Percentiles rank a stretch among this genome's conserved stretches.
phyloP scores from a whole-genome alignment of 2,329 filamentous ascomycete species.

The Fusarium sp. region DNA sequence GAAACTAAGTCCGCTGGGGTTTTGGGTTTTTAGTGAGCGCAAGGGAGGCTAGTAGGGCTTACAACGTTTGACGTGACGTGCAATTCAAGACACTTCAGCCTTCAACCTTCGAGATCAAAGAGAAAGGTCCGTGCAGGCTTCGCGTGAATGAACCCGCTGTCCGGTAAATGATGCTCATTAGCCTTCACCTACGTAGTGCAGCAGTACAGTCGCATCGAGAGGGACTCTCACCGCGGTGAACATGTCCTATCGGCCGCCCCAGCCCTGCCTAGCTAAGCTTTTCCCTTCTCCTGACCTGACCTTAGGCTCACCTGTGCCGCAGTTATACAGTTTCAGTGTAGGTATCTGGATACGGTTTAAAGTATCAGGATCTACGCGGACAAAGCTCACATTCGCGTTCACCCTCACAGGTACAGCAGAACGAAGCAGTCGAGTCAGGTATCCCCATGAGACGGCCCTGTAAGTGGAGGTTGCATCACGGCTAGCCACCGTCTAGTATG shows the following conservation, averaged over 20 bases:
- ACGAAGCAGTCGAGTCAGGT: conserved; percentile 26
- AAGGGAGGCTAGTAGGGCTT: conserved; percentile 5
- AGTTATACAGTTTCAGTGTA: conserved; percentile 11
- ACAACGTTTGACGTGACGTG: conserved; percentile 27
- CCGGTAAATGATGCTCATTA: conserved; percentile 25
- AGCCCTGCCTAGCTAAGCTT: conserved; percentile 15
- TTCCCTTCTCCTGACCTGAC: conserved; percentile 12
- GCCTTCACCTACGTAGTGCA: neutral
- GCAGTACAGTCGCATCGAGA: conserved; percentile 11
- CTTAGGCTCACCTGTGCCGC: conserved; percentile 23
- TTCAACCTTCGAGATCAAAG: conserved; percentile 15
- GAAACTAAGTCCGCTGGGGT: conserved; percentile 18
- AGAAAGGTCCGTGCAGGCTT: conserved; percentile 30
- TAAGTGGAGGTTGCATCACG: neutral
- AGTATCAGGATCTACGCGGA: conserved; percentile 26
- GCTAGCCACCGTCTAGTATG: neutral
- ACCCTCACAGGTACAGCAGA: neutral
- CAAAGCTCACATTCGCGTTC: neutral
- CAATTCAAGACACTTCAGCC: conserved; percentile 15
- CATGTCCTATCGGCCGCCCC: conserved; percentile 13
- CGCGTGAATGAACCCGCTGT: conserved; percentile 36
- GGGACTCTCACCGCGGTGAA: conserved; percentile 34
- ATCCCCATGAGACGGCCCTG: neutral
- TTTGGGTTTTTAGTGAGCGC: neutral
- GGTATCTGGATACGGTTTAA: conserved; percentile 19